These are phyloP conservation scores for Aspergillus sp. DNA, from an alignment of 2,329 filamentous ascomycete species.

Conservation along the genomic window DNA sequence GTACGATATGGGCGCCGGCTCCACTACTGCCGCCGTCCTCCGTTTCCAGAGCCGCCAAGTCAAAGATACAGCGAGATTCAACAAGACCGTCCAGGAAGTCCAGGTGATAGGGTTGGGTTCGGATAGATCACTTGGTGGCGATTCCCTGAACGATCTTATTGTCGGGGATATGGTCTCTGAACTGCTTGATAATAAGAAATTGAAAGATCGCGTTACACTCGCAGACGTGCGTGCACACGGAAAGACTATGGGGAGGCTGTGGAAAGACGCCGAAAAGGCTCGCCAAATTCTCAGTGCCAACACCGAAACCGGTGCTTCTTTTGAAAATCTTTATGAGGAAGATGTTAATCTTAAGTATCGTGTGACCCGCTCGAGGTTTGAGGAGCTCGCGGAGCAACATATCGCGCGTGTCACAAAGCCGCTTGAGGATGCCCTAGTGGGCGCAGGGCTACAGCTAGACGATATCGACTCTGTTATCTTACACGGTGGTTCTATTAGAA, in stretches of 20 bases:
- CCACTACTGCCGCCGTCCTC: constrained; percentile 83
- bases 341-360: constrained; percentile 94
- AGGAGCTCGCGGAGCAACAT: constrained; percentile 70
- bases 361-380: constrained; percentile 75
- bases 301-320: constrained; percentile 72
- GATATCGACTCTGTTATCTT: constrained; percentile 90
- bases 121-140: constrained; percentile 87
- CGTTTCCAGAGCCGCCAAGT: constrained; percentile 85
- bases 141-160: constrained; percentile 83
- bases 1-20: constrained; percentile 97
- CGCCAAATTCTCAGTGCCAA: constrained; percentile 94
- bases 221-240: constrained; percentile 66
- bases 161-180: constrained; percentile 83
- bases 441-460: constrained; percentile 68
- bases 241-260: constrained; percentile 82
- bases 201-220: constrained; percentile 39
- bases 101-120: constrained; percentile 82
- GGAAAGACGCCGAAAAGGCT: constrained; percentile 84
- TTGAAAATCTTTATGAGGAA: constrained; percentile 81
- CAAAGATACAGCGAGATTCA: constrained; percentile 89
- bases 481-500: constrained; percentile 85
- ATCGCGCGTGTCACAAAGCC: constrained; percentile 67
- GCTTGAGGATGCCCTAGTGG: constrained; percentile 71
- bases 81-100: constrained; percentile 97
- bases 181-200: constrained; percentile 68